phyloP scores from a whole-genome alignment of 352 stramenopile genomes.

The Pythium rishiriense region DNA sequence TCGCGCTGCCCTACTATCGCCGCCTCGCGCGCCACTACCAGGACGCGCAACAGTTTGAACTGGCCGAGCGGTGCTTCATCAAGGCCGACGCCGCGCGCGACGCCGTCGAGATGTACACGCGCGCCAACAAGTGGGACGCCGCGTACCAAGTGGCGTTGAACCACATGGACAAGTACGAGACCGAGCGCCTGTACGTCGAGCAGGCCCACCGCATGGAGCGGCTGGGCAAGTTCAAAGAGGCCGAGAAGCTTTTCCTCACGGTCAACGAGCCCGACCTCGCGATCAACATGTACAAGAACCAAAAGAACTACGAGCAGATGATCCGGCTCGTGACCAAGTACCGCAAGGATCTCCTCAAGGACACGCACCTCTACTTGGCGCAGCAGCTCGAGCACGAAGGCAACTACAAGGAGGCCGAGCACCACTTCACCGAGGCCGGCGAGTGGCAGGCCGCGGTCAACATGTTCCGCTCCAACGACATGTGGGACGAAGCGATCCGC shows the following conservation, averaged over 20 bases:
- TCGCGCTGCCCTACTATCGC: conserved; percentile 90
- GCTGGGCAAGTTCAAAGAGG: conserved; percentile 90
- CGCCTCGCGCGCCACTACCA: conserved; percentile 91
- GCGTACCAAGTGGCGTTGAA: conserved; percentile 92
- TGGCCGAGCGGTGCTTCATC: conserved; percentile 93
- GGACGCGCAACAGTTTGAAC: conserved; percentile 77
- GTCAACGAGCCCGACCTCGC: conserved; percentile 92
- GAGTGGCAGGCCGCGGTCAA: conserved; percentile 94
- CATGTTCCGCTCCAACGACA: conserved; percentile 94
- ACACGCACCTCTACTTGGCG: conserved; percentile 92
- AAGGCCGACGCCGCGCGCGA: conserved; percentile 87
- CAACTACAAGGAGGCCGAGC: conserved; percentile 92
- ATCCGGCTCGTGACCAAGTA: conserved; percentile 93
- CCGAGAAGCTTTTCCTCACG: conserved; percentile 92
- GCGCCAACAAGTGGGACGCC: conserved; percentile 91
- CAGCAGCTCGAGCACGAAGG: conserved; percentile 93
- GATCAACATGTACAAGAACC: conserved; percentile 98
- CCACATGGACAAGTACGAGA: conserved; percentile 93
- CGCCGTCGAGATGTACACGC: conserved; percentile 95
- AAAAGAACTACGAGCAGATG: conserved; percentile 95
- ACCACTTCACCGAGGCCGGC: conserved; percentile 90
- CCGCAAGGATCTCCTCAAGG: conserved; percentile 92
- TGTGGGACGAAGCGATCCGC: conserved; percentile 95
- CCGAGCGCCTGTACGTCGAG: conserved; percentile 91
- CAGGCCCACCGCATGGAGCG: conserved; percentile 91